Evolutionary conservation across 768 basidiomycete species (phyloP).

Genomic region (Dictyophora rubrovolvata): DNA sequence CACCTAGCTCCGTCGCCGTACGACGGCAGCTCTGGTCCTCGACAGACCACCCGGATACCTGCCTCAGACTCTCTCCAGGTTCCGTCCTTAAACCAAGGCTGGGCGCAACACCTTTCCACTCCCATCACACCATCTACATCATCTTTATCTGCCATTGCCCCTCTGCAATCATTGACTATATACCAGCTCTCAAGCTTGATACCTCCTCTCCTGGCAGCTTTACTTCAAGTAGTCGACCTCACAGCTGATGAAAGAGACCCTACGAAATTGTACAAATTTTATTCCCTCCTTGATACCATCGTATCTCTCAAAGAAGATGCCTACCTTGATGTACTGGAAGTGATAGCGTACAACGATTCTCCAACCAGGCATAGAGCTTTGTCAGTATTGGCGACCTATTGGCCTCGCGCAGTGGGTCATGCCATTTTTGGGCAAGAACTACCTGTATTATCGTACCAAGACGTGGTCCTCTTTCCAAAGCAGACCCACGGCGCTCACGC

Average conservation of each 20-base stretch:
- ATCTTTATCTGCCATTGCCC: constrained; percentile 41
- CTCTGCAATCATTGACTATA: constrained; percentile 41
- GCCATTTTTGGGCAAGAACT: constrained; percentile 46
- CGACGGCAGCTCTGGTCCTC: constrained; percentile 15
- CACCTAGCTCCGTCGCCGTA: constrained; percentile 26
- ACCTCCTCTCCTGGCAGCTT: constrained; percentile 49
- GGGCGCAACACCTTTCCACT: constrained; percentile 17
- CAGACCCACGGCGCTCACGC: constrained; percentile 10
- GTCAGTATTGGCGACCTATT: constrained; percentile 46
- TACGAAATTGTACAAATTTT: constrained; percentile 38
- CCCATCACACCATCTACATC: constrained; percentile 7
- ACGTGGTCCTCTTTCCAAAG: constrained; percentile 14
- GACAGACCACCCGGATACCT: constrained; percentile 10
- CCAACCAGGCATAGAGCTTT: constrained; percentile 46
- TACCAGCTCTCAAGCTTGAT: constrained; percentile 56
- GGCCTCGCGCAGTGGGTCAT: constrained; percentile 65
- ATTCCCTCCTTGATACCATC: constrained; percentile 44
- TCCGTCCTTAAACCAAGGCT: constrained; percentile 5
- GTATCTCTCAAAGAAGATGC: constrained; percentile 52
- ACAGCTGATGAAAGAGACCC: constrained; percentile 20
- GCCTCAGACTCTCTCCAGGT: background rate
- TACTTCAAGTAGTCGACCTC: constrained; percentile 46
- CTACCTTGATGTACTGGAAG: constrained; percentile 60
- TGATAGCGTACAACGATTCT: constrained; percentile 56
- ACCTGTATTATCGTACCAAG: constrained; percentile 26